These are phyloP conservation scores for Thecaphora thlaspeos DNA, from an alignment of 1,284 basidiomycete genomes.

Conservation along the genomic window DNA sequence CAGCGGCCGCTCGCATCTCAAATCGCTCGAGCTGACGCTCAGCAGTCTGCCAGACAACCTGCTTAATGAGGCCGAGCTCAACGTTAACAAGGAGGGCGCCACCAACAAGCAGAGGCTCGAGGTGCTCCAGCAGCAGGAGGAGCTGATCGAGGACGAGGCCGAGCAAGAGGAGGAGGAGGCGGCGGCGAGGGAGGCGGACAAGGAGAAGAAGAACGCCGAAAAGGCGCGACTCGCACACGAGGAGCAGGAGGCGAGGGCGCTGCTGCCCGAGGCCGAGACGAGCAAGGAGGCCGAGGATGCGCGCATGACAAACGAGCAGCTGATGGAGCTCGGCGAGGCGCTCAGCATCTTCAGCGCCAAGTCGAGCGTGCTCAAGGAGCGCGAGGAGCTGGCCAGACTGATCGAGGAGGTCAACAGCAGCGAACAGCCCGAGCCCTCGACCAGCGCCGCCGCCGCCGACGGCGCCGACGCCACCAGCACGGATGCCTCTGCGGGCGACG, in stretches of 20 bases:
- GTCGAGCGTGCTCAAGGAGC: constrained; percentile 94
- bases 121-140: constrained; percentile 95
- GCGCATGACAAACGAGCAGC: constrained; percentile 94
- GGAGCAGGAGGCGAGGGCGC: constrained; percentile 42
- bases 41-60: constrained; percentile 91
- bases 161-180: constrained; percentile 94
- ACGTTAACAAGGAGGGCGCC: constrained; percentile 87
- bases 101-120: constrained; percentile 98
- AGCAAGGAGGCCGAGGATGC: constrained; percentile 63
- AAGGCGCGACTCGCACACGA: constrained; percentile 44
- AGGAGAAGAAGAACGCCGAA: constrained; percentile 69
- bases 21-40: constrained; percentile 83
- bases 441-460: constrained; percentile 3
- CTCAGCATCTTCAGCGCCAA: constrained; percentile 87
- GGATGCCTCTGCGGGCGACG: constrained; percentile 1
- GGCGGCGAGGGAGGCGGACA: constrained; percentile 79
- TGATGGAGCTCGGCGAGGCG: constrained; percentile 89
- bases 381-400: constrained; percentile 80
- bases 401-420: constrained; percentile 70
- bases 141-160: constrained; percentile 97
- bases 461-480: constrained; percentile 1
- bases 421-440: constrained; percentile 7
- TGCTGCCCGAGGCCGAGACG: constrained; percentile 44
- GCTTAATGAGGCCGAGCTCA: constrained; percentile 93
- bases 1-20: constrained; percentile 63